Base-by-base conservation (phyloP, 116 monocot genomes). In the Trichopus zeylanicus region DNA sequence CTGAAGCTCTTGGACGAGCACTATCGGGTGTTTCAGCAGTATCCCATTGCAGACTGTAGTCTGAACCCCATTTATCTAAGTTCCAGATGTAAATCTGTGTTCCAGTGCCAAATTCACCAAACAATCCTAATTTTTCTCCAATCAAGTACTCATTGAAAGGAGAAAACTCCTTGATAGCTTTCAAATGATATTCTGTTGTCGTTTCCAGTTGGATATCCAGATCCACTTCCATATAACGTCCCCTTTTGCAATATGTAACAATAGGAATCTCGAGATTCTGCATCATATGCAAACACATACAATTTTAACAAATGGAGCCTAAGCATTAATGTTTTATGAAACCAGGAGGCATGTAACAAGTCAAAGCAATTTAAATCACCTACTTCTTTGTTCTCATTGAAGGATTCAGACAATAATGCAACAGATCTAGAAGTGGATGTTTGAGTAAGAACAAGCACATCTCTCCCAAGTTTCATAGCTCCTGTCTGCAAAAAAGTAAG, bases 51-150 rank as follows among this genome's bases (percentile, higher is more conserved):
- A 90, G 61, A 58, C 57, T 69, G 52, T 76, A 85, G 55, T 76
- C 59, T n/a, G 78, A 68, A 29, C 90, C 77, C 90, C 90, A 90
- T 53, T 76, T 59, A 48, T 90, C 90, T 35, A 90, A 72, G 61
- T 90, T 90, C 85, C 90, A 90, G 49, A 90, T 76, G 48, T 76
- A 90, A 20, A 90, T 85, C 52, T 90, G 90, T 24, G 90, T 85
- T 32, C 90, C 90, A 20, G 78, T 81, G 39, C 78, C 78, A 12
- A 22, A 26, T 55, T 67, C 70, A 34, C 90, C 79, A 67, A 85
- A 90, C 21, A 57, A 20, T 18, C 76, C 76, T 18, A 85, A 46
- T 60, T 74, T 78, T 39, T 90, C 76, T 15, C 90, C 90, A 54
- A 90, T 60, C 23, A 82, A 69, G 62, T 85, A 90, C 51, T 90